Evolutionary conservation across 1,284 basidiomycete genomes (phyloP).

Genomic region (Cryptococcus sp.): DNA sequence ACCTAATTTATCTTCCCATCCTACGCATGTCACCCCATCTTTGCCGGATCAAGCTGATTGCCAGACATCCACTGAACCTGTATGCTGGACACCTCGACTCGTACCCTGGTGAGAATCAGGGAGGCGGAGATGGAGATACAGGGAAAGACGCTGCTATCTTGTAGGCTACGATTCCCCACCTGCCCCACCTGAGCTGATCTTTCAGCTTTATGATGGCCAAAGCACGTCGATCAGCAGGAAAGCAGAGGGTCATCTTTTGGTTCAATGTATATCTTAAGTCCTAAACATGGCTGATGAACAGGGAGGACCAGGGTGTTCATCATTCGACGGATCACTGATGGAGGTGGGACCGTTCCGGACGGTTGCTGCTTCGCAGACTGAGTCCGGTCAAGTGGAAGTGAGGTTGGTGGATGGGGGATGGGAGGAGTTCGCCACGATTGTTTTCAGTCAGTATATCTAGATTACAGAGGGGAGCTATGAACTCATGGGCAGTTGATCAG

Average conservation of each 20-base stretch:
- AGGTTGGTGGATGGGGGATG: conserved; percentile 82
- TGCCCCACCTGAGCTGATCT: conserved; percentile 2
- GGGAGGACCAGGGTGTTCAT: conserved; percentile 95
- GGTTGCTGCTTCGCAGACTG: conserved; percentile 45
- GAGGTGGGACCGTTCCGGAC: conserved; percentile 89
- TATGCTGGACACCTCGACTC: conserved; percentile 77
- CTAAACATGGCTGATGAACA: conserved; percentile 35
- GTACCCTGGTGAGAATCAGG: conserved; percentile 59
- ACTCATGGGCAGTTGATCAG: conserved; percentile 70
- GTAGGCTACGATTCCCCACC: conserved; percentile 24
- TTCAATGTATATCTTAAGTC: conserved; percentile 72
- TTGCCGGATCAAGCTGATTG: conserved; percentile 5
- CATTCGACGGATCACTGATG: conserved; percentile 97
- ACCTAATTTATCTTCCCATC: conserved; percentile 53
- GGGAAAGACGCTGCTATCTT: conserved; percentile 46
- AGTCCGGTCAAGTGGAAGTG: conserved; percentile 64
- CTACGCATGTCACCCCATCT: conserved; percentile 31
- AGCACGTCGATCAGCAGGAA: conserved; percentile 79
- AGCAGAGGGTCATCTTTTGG: conserved; percentile 88
- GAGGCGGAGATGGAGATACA: conserved; percentile 39
- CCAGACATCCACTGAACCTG: conserved; percentile 64
- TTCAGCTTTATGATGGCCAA: conserved; percentile 82
- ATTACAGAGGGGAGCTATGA: not conserved
- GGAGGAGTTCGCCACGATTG: conserved; percentile 97
- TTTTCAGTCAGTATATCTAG: conserved; percentile 64